phyloP scores from a whole-genome alignment of 2,329 filamentous ascomycete species.

The Colletotrichum karsti region DNA sequence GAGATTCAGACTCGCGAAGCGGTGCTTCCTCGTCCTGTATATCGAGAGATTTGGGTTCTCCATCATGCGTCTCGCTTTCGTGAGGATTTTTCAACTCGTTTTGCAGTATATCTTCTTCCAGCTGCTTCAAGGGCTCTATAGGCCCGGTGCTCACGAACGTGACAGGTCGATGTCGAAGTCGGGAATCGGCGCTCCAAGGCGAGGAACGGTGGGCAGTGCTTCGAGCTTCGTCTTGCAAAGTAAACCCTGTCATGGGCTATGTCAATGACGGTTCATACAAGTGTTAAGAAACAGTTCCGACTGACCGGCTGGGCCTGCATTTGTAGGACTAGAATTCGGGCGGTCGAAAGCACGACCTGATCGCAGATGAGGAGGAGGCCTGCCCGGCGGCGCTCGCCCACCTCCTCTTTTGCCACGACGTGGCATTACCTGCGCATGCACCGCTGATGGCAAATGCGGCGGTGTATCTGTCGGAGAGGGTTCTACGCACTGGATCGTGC shows the following conservation, averaged over 20 bases:
- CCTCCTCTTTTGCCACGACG: slow-evolving; percentile 20
- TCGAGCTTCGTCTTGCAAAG: slow-evolving; percentile 34
- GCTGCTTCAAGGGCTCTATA: slow-evolving; percentile 56
- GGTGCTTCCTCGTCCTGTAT: too few relatives aligned
- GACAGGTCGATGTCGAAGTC: slow-evolving; percentile 58
- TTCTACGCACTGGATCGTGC: not conserved
- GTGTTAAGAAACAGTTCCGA: not conserved
- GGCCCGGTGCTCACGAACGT: slow-evolving; percentile 62
- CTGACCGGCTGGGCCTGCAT: not conserved
- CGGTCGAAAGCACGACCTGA: not conserved
- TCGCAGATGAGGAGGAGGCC: not conserved
- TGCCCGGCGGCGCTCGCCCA: slow-evolving; percentile 12
- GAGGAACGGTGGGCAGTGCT: slow-evolving; percentile 44
- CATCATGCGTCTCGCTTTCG: not conserved
- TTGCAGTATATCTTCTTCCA: slow-evolving; percentile 37
- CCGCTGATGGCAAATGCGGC: not conserved
- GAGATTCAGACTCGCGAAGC: not conserved
- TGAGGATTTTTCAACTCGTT: not conserved
- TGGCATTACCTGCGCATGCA: slow-evolving; percentile 15
- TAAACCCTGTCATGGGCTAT: slow-evolving; percentile 13
- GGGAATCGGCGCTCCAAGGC: slow-evolving; percentile 46
- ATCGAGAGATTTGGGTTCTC: too few relatives aligned
- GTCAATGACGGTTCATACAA: not conserved
- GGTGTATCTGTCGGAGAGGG: not conserved
- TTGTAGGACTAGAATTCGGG: not conserved